Base-by-base conservation (phyloP, 2,329 filamentous ascomycete genomes). In the Ceratocystis ficicola region DNA sequence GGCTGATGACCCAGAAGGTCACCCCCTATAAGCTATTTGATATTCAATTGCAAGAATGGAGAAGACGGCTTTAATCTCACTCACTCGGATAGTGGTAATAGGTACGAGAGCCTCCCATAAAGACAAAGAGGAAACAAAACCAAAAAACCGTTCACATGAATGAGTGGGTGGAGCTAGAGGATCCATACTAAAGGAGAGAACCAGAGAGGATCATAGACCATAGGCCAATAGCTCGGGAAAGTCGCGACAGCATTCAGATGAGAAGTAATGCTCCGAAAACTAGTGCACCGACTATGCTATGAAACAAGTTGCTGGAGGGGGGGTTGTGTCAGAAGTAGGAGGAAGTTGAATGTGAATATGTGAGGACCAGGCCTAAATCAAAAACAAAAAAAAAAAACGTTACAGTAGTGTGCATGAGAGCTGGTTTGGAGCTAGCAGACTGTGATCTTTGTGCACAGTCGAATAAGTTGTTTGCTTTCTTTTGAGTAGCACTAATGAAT, bases 391-490 rank as follows among this genome's bases (percentile, higher is more conserved):
- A 25, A 5, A 6, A 28, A 1, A 7, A 25, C 25, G 0, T 25
- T 22, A 17, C 55, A 36, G 55, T 15, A 12, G 25, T 28, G 25
- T 28, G 55, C 6, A n/a, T n/a, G 20, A 17, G 15, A n/a, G 5
- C 12, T 17, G 22, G 25, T 7, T 32, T 57, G 55, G 32, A 32
- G 25, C 52, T 30, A 32, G 52, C 25, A n/a, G 5, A 25, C 17
- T 32, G 20, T 1, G 8, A 12, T 32, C 55, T 59, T 30, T 20
- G 36, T 59, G 32, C 20, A 59, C 6, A 36, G n/a, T 8, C 55
- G 2, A 59, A 30, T 36, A 59, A n/a, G 55, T 59, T 32, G 55
- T 5, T 59, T 59, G 17, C 36, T 36, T 59, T 59, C 52, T 59
- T 7, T 20, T 3, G 12, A 59, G 28, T 32, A 15, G 15, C 5